phyloP scores from a whole-genome alignment of 139 green algal genomes.

The Zygnema circumcarinatum region DNA sequence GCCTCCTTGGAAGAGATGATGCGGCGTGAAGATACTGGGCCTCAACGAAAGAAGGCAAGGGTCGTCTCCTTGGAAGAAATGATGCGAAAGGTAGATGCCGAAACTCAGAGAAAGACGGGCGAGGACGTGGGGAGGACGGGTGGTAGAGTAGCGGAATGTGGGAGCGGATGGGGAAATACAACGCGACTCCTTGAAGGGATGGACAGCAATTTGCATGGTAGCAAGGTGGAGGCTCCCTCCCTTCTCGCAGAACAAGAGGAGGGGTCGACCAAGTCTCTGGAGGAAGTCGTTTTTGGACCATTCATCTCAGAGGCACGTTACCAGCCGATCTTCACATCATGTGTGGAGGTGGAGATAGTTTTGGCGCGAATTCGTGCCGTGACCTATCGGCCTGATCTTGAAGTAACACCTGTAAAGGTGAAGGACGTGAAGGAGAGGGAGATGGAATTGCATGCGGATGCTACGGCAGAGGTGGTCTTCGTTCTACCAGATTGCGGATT shows the following conservation, averaged over 20 bases:
- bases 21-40: not conserved
- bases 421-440: not conserved
- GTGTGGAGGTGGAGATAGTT: not conserved
- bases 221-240: not conserved
- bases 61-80: not conserved
- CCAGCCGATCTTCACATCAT: not conserved
- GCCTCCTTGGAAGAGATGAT: not conserved
- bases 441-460: no score
- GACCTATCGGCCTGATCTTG: not conserved
- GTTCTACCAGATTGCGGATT: not conserved
- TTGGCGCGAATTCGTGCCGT: not conserved
- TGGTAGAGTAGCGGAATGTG: not conserved
- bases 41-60: not conserved
- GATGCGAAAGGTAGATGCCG: not conserved
- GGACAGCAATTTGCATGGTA: not conserved
- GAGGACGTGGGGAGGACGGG: not conserved
- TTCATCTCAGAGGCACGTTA: not conserved
- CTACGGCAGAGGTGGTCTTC: not conserved
- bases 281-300: not conserved
- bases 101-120: not conserved
- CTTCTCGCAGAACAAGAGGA: not conserved
- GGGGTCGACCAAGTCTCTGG: not conserved
- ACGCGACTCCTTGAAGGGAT: not conserved
- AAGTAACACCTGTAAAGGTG: not conserved
- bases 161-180: not conserved